Percentiles rank a stretch among this genome's conserved stretches.
phyloP scores from a whole-genome alignment of 2,329 filamentous ascomycete genomes.

The Fusarium mexicanum region DNA sequence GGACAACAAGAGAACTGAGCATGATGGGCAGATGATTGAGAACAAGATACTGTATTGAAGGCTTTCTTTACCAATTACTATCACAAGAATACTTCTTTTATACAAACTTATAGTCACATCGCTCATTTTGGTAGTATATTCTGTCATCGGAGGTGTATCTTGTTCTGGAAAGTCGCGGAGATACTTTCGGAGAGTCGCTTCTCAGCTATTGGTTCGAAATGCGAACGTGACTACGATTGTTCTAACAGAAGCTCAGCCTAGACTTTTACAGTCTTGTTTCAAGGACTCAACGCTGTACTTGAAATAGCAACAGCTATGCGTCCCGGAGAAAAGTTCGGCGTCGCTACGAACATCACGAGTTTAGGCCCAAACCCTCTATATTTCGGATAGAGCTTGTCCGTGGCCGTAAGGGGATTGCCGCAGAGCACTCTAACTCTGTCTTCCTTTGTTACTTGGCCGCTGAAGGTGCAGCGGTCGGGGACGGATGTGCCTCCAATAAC shows the following conservation, averaged over 20 bases:
- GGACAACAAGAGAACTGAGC: constrained; percentile 10
- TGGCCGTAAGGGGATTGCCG: background rate
- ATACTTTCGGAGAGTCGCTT: constrained; percentile 30
- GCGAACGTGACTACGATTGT: background rate
- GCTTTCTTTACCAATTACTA: background rate
- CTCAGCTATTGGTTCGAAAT: background rate
- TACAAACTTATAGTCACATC: background rate
- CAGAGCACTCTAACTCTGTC: accelerated
- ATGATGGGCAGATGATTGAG: background rate
- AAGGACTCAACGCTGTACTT: too few species aligned
- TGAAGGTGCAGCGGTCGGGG: accelerated
- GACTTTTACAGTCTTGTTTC: background rate
- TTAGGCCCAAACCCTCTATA: background rate
- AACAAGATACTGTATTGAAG: accelerated
- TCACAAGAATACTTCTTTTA: background rate
- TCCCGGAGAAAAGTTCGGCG: background rate
- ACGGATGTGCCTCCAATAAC: background rate
- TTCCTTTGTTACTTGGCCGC: accelerated
- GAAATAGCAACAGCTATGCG: background rate
- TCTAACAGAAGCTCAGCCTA: too few species aligned
- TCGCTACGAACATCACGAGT: background rate
- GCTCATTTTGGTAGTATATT: background rate
- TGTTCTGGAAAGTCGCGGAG: constrained; percentile 30
- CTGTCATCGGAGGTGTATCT: constrained; percentile 36
- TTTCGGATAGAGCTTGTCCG: background rate